A percentile compares a stretch with the other conserved stretches of the same genome.
These are phyloP conservation scores for Porphyra umbilicalis DNA, from an alignment of 31 red algal species.

Conservation along the genomic window DNA sequence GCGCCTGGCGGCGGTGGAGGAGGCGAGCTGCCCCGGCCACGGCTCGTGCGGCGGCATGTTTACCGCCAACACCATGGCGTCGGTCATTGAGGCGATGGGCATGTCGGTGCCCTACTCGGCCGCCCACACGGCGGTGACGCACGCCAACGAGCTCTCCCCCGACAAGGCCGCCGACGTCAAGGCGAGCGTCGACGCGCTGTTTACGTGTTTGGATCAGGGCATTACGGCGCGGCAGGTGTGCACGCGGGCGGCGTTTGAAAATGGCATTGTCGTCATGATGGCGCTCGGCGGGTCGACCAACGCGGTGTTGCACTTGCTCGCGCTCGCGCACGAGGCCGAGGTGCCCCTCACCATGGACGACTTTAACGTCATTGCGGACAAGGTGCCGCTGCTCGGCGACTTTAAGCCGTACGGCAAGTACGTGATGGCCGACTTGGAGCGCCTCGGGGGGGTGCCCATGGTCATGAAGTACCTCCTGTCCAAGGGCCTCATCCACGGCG, in stretches of 20 bases:
- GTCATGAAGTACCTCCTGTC: conserved; percentile 96
- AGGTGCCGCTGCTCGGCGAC: conserved; percentile 89
- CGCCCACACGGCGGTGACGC: conserved; percentile 78
- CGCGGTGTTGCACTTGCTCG: conserved; percentile 90
- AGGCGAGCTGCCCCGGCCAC: conserved; percentile 71
- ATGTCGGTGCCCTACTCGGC: conserved; percentile 89
- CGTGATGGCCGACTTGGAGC: conserved; percentile 95
- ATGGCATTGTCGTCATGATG: conserved; percentile 86
- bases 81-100: conserved; percentile 94
- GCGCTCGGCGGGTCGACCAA: conserved; percentile 95
- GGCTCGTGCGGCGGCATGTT: conserved; percentile 96
- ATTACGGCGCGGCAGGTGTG: conserved; percentile 82
- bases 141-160: conserved; percentile 35
- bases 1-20: conserved; percentile 61
- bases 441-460: conserved; percentile 83
- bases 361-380: conserved; percentile 75
- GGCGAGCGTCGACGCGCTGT: conserved; percentile 65
- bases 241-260: conserved; percentile 92
- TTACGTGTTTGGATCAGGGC: conserved; percentile 77
- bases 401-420: conserved; percentile 95
- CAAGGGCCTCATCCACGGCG: conserved; percentile 82
- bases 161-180: conserved; percentile 79
- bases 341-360: conserved; percentile 91
- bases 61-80: conserved; percentile 99
- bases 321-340: conserved; percentile 90